A percentile compares a stretch with the other conserved stretches of the same genome.
Evolutionary conservation across 805 yeast genomes (phyloP).

Genomic region (Starmerella apicola): DNA sequence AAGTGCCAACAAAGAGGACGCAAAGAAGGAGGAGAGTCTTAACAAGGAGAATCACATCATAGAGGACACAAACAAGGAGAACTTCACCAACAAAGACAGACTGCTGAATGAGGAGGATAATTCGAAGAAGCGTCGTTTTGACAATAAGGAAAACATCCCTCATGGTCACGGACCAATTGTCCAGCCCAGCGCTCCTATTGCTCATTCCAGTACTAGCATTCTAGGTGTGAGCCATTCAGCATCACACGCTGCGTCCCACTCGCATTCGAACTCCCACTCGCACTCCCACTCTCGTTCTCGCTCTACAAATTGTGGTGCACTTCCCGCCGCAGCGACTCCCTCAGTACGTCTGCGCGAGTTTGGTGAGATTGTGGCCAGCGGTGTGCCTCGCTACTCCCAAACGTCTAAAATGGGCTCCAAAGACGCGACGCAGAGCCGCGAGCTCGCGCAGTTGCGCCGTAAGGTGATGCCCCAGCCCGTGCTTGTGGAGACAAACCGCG

Average conservation of each 20-base stretch:
- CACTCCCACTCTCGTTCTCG: too few relatives aligned
- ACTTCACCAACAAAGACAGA: not conserved
- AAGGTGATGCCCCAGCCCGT: constrained; percentile 23
- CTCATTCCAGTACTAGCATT: not conserved
- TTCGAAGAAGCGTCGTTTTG: not conserved
- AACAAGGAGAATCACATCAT: not conserved
- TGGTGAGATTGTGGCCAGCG: constrained; percentile 52
- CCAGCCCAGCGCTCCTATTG: not conserved
- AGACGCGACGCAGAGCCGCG: constrained; percentile 29
- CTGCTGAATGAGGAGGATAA: not conserved
- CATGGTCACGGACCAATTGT: not conserved
- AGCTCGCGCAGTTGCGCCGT: constrained; percentile 33
- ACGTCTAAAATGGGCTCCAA: constrained; percentile 26
- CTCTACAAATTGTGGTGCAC: too few relatives aligned
- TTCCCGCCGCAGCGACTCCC: constrained; percentile 9
- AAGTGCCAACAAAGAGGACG: too few relatives aligned
- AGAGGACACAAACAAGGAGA: not conserved
- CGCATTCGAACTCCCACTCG: too few relatives aligned
- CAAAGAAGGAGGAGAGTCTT: not conserved
- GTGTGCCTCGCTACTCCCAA: constrained; percentile 37
- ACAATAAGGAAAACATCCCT: too few relatives aligned
- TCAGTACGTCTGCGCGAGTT: constrained; percentile 22
- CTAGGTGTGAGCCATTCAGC: too few relatives aligned
- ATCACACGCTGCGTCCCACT: too few relatives aligned
- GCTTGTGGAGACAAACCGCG: not conserved